Percentiles rank a stretch among this genome's conserved stretches.
Evolutionary conservation across 2,329 filamentous ascomycete genomes (phyloP).

Genomic region (Colletotrichum sojae): DNA sequence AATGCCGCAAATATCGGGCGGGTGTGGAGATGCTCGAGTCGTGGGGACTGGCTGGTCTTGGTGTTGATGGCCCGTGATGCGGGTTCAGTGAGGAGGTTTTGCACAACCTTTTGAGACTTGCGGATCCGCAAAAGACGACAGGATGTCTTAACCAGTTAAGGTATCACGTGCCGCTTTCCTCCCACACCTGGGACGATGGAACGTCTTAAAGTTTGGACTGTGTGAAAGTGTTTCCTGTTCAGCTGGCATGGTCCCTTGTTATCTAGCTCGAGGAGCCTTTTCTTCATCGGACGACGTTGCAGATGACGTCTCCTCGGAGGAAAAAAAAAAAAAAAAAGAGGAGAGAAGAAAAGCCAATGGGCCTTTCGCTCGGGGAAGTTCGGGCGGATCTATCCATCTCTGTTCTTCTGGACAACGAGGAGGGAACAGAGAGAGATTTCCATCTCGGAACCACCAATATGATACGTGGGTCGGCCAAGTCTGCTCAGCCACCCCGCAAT

Average conservation of each 20-base stretch:
- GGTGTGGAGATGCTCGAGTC: slow-evolving; percentile 14
- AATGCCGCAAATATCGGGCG: not conserved
- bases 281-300: slow-evolving; percentile 14
- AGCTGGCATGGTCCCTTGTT: not conserved
- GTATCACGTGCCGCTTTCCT: not conserved
- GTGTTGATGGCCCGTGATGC: not conserved
- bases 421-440: too few species aligned
- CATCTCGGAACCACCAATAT: too few species aligned
- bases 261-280: not conserved
- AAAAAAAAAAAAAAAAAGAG: not conserved
- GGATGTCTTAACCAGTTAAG: not conserved
- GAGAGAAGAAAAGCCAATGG: too few species aligned
- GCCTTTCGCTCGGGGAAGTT: too few species aligned
- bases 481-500: too few species aligned
- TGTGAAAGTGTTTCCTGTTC: not conserved
- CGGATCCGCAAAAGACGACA: too few species aligned
- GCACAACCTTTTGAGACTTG: not conserved
- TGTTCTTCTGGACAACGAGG: too few species aligned
- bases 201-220: not conserved
- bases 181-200: not conserved
- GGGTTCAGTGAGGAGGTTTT: not conserved
- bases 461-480: too few species aligned
- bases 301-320: not conserved
- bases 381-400: too few species aligned
- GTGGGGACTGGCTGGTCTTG: not conserved